Percentiles rank a stretch among this genome's conserved stretches.
These are phyloP conservation scores for Aspergillus clavatus DNA, from an alignment of 2,329 filamentous ascomycete species.

Conservation along the genomic window DNA sequence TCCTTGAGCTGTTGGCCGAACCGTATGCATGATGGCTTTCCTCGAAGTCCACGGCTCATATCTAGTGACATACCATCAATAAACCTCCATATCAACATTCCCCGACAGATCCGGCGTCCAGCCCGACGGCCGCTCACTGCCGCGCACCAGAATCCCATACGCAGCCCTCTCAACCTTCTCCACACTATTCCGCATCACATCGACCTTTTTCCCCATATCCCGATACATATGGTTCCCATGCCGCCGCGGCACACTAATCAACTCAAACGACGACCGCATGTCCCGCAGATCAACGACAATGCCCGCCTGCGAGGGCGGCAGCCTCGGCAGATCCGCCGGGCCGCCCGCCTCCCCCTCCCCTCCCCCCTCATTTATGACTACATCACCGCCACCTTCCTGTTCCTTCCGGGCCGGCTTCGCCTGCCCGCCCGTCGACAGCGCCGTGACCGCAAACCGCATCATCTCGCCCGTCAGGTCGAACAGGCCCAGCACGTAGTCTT, in stretches of 20 bases:
- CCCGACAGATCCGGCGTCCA: conserved; percentile 76
- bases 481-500: conserved; percentile 85
- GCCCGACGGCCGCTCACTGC: conserved; percentile 81
- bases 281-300: conserved; percentile 78
- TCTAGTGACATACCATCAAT: conserved; percentile 20
- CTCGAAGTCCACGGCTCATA: no score
- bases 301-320: conserved; percentile 46
- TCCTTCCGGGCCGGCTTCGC: conserved; percentile 34
- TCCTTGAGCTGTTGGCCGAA: no score
- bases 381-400: conserved; percentile 13
- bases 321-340: conserved; percentile 13
- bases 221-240: conserved; percentile 47
- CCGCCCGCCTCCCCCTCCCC: no score
- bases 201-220: conserved; percentile 73
- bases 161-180: conserved; percentile 89
- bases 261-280: conserved; percentile 71
- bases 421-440: conserved; percentile 68
- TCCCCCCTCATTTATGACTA: no score
- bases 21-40: no score
- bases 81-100: conserved; percentile 37
- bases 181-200: conserved; percentile 81
- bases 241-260: conserved; percentile 54
- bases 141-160: conserved; percentile 82
- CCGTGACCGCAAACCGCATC: conserved; percentile 93
- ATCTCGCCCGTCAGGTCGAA: conserved; percentile 94